Evolutionary conservation across 768 basidiomycete species (phyloP).

Genomic region (Suillus plorans): DNA sequence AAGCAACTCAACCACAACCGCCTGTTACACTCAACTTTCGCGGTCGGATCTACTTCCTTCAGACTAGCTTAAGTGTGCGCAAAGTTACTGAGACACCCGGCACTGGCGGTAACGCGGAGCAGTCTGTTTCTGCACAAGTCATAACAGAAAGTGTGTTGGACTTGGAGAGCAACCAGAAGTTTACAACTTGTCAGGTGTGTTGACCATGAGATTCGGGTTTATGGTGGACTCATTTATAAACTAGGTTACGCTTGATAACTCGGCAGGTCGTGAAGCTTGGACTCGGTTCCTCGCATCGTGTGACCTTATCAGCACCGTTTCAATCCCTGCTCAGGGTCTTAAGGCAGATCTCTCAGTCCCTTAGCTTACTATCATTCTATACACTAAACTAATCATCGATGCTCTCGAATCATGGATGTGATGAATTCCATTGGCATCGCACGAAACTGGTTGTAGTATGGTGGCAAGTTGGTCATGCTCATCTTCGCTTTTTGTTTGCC

Average conservation of each 20-base stretch:
- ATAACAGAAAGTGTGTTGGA: slow-evolving; percentile 52
- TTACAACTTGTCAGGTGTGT: slow-evolving; percentile 54
- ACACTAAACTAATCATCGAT: background rate
- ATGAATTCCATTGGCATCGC: background rate
- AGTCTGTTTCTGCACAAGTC: slow-evolving; percentile 16
- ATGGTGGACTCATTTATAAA: slow-evolving; percentile 5
- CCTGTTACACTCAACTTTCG: slow-evolving; percentile 42
- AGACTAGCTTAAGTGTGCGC: slow-evolving; percentile 46
- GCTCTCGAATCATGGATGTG: background rate
- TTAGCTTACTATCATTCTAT: background rate
- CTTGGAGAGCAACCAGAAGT: slow-evolving; percentile 52
- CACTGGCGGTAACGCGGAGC: slow-evolving; percentile 6
- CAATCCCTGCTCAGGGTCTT: slow-evolving; percentile 25
- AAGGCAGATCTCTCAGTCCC: background rate
- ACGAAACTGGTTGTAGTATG: background rate
- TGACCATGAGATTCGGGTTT: background rate
- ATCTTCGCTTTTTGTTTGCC: slow-evolving; percentile 60
- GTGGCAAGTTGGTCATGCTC: slow-evolving; percentile 6
- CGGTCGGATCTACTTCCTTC: slow-evolving; percentile 45
- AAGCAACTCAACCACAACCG: slow-evolving; percentile 41
- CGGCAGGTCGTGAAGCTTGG: slow-evolving; percentile 44
- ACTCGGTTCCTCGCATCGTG: slow-evolving; percentile 41
- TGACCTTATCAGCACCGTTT: slow-evolving; percentile 39
- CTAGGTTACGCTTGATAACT: slow-evolving; percentile 48
- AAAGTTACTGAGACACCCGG: slow-evolving; percentile 35